Percentiles rank a stretch among this genome's conserved stretches.
Evolutionary conservation across 768 basidiomycete genomes (phyloP).

Genomic region (Leccinum aurantiacum): DNA sequence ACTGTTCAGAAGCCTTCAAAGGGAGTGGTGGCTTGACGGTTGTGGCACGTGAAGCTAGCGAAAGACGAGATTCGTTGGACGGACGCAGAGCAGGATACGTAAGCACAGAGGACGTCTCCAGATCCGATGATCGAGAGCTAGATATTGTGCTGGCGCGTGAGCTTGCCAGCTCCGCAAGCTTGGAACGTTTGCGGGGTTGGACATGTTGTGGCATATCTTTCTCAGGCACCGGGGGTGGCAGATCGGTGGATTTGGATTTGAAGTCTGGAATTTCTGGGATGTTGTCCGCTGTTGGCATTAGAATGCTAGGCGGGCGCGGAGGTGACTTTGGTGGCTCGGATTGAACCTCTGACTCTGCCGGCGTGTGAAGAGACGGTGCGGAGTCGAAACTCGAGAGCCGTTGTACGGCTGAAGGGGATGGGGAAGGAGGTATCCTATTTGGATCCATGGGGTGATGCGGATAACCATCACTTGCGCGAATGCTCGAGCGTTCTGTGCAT

Average conservation of each 20-base stretch:
- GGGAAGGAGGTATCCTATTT: conserved; percentile 61
- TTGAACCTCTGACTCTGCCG: conserved; percentile 35
- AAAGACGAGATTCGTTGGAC: conserved; percentile 52
- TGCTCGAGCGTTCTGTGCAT: conserved; percentile 19
- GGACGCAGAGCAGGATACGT: conserved; percentile 74
- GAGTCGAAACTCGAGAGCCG: conserved; percentile 58
- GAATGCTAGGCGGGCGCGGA: conserved; percentile 43
- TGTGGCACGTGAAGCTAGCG: conserved; percentile 28
- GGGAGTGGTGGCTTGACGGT: conserved; percentile 9
- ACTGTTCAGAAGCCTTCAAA: conserved; percentile 22
- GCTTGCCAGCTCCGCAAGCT: conserved; percentile 66
- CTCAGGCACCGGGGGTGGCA: conserved; percentile 26
- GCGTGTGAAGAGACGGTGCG: conserved; percentile 52
- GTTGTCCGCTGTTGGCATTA: conserved; percentile 45
- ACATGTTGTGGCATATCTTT: conserved; percentile 24
- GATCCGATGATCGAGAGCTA: conserved; percentile 55
- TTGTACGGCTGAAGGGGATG: conserved; percentile 64
- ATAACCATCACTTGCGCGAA: conserved; percentile 7
- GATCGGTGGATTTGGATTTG: conserved; percentile 45
- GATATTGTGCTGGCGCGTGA: conserved; percentile 54
- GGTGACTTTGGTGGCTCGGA: conserved; percentile 37
- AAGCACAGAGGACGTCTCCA: conserved; percentile 60
- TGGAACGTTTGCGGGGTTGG: conserved; percentile 51
- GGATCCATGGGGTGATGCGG: conserved; percentile 42
- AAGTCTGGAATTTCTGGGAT: conserved; percentile 58